Percentiles rank a stretch among this genome's conserved stretches.
These are phyloP conservation scores for Diospyros kaki DNA, from an alignment of 148 eudicot genomes.

Conservation along the genomic window DNA sequence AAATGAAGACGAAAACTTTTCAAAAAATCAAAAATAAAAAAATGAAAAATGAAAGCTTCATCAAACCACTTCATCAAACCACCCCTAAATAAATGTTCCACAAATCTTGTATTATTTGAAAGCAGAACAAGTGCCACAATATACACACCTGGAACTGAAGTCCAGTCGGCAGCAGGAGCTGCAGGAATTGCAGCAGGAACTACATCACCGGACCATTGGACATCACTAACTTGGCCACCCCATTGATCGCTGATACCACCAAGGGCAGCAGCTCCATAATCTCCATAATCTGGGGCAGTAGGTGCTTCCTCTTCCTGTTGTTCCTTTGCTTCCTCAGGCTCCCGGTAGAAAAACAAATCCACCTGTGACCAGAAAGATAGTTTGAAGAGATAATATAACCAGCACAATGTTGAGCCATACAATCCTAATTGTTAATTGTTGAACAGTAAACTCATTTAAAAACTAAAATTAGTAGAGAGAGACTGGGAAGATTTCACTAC, in stretches of 20 bases:
- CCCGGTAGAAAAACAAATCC: slow-evolving; percentile 77
- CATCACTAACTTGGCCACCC: slow-evolving; percentile 28
- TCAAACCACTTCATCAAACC: too few relatives aligned
- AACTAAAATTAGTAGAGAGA: too few relatives aligned
- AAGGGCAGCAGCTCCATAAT: slow-evolving; percentile 29
- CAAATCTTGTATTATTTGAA: background rate
- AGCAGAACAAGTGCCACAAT: too few relatives aligned
- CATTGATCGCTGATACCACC: slow-evolving; percentile 41
- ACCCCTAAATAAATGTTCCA: too few relatives aligned
- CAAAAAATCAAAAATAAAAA: too few relatives aligned
- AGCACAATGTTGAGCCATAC: too few relatives aligned
- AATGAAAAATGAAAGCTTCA: too few relatives aligned
- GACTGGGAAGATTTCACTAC: too few relatives aligned
- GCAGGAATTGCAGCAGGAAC: slow-evolving; percentile 12
- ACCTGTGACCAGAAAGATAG: slow-evolving; percentile 38
- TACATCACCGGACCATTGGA: slow-evolving; percentile 25
- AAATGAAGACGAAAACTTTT: too few relatives aligned
- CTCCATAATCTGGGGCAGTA: slow-evolving; percentile 44
- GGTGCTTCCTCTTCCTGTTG: slow-evolving; percentile 53
- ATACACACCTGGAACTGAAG: slow-evolving; percentile 1
- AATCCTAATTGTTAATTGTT: too few relatives aligned
- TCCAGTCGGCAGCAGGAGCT: slow-evolving; percentile 30
- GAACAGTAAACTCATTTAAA: too few relatives aligned
- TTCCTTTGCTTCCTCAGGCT: slow-evolving; percentile 74
- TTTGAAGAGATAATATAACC: too few relatives aligned